Evolutionary conservation across 345 rosid species (phyloP), one percentile per base, ranked within the genome.

Genomic region (Rubroshorea leprosula): DNA sequence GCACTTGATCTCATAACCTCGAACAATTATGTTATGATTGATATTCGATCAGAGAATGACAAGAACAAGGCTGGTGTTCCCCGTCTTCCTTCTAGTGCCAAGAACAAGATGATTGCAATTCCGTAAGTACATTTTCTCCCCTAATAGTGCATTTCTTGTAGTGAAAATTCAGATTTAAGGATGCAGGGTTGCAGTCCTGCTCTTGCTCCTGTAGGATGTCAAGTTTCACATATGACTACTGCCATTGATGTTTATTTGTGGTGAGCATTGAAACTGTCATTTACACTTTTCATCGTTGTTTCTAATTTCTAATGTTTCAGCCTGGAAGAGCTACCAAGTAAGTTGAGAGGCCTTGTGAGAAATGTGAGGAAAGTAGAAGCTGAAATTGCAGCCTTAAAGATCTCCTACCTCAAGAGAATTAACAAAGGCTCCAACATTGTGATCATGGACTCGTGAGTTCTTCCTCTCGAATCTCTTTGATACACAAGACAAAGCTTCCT

Each of bases 11-110:
- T 78, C 20, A 52, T 89, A 9, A 77, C 74, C 5, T 56, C 82
- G 6, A 75, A 64, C 71, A 74, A 77, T 74, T 66, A 89, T 66
- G 6, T 83, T 31, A 55, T 92, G 93, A 74, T 92, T 0, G 98
- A 92, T 62, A 80, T 92, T 58, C 77, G 98, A 62, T 78, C 95
- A 35, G 98, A 92, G 83, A 92, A 92, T 73, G 98, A 92, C 48
- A 92, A 92, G 74, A 83, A 86, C 38, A 86, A 76, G 72, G 69
- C 85, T 7, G 98, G 96, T 27, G 68, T 89, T 43, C 98, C 98
- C 16, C 93, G 95, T 52, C 90, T 92, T n/a, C 96, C 98, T 58
- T 82, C 98, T 14, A 77, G 60, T 72, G 95, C 90, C 35, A 86
- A 89, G 77, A 92, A 81, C 82, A 75, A 70, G 68, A 61, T 83